Conservation (phyloP, 306 rosid species). For the Sesbania bispinosa region DNA sequence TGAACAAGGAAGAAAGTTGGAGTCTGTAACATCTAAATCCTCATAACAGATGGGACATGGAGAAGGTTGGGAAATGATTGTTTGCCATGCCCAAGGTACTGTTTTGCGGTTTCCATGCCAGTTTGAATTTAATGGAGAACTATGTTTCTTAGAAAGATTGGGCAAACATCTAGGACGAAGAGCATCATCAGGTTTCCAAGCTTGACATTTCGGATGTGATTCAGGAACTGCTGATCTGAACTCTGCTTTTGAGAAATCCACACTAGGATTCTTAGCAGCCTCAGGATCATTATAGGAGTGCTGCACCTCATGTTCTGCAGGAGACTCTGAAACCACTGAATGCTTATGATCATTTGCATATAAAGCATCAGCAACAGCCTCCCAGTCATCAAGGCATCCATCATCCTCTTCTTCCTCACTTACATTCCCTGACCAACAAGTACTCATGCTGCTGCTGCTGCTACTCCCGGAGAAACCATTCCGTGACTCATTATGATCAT, state of each 20-base stretch:
- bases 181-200: slow-evolving; percentile 56
- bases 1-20: slow-evolving; percentile 52
- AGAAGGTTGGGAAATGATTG: slow-evolving; percentile 34
- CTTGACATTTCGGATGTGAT: slow-evolving; percentile 28
- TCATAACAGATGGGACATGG: slow-evolving; percentile 62
- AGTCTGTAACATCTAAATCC: slow-evolving; percentile 59
- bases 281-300: not conserved
- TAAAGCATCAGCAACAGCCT: slow-evolving; percentile 59
- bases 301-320: slow-evolving; percentile 9
- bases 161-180: slow-evolving; percentile 56
- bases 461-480: slow-evolving; percentile 24
- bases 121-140: slow-evolving; percentile 31
- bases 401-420: slow-evolving; percentile 43
- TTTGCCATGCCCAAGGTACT: slow-evolving; percentile 47
- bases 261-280: slow-evolving; percentile 5
- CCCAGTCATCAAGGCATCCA: slow-evolving; percentile 69
- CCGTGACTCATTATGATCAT: slow-evolving; percentile 29
- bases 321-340: slow-evolving; percentile 20
- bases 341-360: slow-evolving; percentile 23
- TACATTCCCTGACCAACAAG: slow-evolving; percentile 27
- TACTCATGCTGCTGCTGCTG: slow-evolving; percentile 20
- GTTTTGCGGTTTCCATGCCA: slow-evolving; percentile 35
- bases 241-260: slow-evolving; percentile 16
- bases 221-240: not conserved
- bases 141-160: slow-evolving; percentile 37